phyloP scores from a whole-genome alignment of 1,284 basidiomycete genomes.

The Microbotryum scabiosae region DNA sequence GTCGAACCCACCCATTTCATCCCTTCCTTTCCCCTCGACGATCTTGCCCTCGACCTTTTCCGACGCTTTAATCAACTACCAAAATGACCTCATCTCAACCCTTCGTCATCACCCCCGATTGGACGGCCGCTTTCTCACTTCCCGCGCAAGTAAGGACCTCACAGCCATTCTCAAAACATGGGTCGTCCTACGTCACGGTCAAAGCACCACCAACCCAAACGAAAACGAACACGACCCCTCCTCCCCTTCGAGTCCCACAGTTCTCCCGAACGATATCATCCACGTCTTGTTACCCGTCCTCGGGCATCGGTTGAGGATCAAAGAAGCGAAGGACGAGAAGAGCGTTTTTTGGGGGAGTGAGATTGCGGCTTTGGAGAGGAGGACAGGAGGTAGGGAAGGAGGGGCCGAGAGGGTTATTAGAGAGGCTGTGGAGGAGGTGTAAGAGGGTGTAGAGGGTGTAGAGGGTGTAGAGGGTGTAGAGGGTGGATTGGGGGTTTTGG shows the following conservation, averaged over 20 bases:
- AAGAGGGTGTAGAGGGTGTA: neutral
- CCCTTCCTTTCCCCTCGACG: constrained; percentile 26
- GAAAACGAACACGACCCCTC: too few relatives aligned
- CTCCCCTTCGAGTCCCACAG: neutral
- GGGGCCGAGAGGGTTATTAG: constrained; percentile 4
- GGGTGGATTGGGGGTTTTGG: too few relatives aligned
- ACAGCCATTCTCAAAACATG: constrained; percentile 44
- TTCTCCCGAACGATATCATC: constrained; percentile 6
- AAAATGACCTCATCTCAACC: constrained; percentile 61
- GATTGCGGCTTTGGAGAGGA: neutral
- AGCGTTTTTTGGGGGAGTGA: constrained; percentile 17
- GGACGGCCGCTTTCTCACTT: constrained; percentile 58
- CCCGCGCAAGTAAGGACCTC: constrained; percentile 52
- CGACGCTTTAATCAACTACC: constrained; percentile 52
- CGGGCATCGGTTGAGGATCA: constrained; percentile 8
- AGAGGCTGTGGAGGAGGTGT: neutral
- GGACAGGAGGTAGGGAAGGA: neutral
- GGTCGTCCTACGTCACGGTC: neutral
- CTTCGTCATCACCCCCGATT: constrained; percentile 59
- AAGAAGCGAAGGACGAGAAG: constrained; percentile 9
- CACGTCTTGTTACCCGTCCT: neutral
- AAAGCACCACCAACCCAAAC: too few relatives aligned
- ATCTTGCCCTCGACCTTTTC: constrained; percentile 42
- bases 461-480: too few relatives aligned
- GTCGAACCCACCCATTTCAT: constrained; percentile 41